These are phyloP conservation scores for Bisporella sp. DNA, from an alignment of 2,329 filamentous ascomycete species.

Conservation along the genomic window DNA sequence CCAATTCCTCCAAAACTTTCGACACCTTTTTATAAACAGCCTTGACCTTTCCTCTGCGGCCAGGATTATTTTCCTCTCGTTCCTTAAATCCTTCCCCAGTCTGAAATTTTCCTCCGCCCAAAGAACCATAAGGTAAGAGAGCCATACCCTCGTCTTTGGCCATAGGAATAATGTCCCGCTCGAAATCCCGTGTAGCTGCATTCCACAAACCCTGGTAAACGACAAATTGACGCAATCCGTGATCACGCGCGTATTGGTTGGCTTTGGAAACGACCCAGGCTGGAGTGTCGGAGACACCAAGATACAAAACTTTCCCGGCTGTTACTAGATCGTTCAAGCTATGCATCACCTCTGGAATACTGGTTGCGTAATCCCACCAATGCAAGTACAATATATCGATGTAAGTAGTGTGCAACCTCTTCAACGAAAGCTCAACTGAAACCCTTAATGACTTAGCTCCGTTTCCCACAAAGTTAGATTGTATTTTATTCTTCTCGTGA, in stretches of 20 bases:
- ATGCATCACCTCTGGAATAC: constrained; percentile 60
- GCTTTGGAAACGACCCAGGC: constrained; percentile 62
- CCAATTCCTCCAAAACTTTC: constrained; percentile 51
- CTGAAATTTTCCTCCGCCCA: constrained; percentile 40
- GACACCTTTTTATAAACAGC: constrained; percentile 40
- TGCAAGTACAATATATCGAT: constrained; percentile 48
- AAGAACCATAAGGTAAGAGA: constrained; percentile 44
- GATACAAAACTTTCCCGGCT: constrained; percentile 55
- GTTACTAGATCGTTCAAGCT: constrained; percentile 51
- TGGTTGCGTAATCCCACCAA: constrained; percentile 46
- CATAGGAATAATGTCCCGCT: constrained; percentile 54
- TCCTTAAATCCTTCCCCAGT: constrained; percentile 36
- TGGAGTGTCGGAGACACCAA: constrained; percentile 60
- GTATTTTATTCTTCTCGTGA: constrained; percentile 5
- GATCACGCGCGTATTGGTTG: constrained; percentile 57
- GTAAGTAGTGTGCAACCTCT: constrained; percentile 58
- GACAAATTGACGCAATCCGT: constrained; percentile 60
- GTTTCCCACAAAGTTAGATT: constrained; percentile 13
- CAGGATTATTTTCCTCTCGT: constrained; percentile 30
- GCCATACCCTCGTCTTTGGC: constrained; percentile 48
- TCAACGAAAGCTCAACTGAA: constrained; percentile 25
- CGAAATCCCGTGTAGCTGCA: constrained; percentile 52
- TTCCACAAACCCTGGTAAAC: constrained; percentile 62
- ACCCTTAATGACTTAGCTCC: constrained; percentile 9
- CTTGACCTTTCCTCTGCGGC: constrained; percentile 21